Percentiles rank a stretch among this genome's conserved stretches.
phyloP scores from a whole-genome alignment of 2,329 filamentous ascomycete genomes.

The Ascochyta fabae region DNA sequence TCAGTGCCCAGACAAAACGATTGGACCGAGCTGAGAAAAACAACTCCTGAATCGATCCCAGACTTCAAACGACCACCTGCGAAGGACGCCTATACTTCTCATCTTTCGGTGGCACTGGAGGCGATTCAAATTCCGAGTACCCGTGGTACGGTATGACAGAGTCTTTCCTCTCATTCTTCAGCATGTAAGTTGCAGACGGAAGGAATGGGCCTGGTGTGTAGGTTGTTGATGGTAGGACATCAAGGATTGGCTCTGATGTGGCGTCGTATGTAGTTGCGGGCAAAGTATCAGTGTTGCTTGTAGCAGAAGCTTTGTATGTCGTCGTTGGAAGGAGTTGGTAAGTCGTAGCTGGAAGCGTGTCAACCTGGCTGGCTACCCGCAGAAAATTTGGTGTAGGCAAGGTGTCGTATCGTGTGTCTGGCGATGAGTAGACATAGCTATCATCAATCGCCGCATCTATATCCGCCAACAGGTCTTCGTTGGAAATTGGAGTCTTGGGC shows the following conservation, averaged over 20 bases:
- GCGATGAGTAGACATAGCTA: constrained; percentile 26
- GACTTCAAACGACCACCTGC: neutral
- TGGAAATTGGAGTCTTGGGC: constrained; percentile 13
- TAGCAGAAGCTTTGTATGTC: neutral
- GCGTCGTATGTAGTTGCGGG: constrained; percentile 22
- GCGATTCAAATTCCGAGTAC: constrained; percentile 16
- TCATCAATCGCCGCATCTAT: constrained; percentile 38
- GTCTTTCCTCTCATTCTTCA: constrained; percentile 25
- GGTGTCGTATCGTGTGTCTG: neutral
- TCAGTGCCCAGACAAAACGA: neutral
- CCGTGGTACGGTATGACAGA: constrained; percentile 24
- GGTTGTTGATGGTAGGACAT: constrained; percentile 5
- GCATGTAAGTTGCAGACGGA: constrained; percentile 23
- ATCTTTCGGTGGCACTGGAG: constrained; percentile 24
- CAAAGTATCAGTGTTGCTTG: neutral
- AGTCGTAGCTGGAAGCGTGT: constrained; percentile 18
- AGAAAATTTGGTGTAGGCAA: constrained; percentile 7
- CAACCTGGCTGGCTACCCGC: neutral
- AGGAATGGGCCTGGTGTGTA: constrained; percentile 7
- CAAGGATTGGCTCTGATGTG: neutral
- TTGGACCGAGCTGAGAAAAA: neutral
- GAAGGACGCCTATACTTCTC: constrained; percentile 18
- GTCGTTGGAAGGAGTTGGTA: constrained; percentile 15
- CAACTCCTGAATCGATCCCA: neutral
- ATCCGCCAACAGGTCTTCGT: constrained; percentile 28